Percentiles rank a stretch among this genome's conserved stretches.
phyloP scores from a whole-genome alignment of 1,284 basidiomycete genomes.

The Chalciporus sp. region DNA sequence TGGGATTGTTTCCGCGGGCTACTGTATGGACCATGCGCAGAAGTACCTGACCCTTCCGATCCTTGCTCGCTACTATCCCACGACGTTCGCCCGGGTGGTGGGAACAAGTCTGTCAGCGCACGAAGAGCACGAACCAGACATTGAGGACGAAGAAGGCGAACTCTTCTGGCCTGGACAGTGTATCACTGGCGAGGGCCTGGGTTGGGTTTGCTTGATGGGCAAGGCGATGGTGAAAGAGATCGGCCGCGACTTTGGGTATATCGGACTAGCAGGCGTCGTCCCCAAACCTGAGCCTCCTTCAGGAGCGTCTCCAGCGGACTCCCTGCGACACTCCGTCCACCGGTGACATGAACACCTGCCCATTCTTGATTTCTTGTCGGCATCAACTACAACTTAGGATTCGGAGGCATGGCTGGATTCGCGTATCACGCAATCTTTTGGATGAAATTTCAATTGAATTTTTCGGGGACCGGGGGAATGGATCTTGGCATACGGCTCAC shows the following conservation, averaged over 20 bases:
- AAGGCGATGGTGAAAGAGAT: constrained; percentile 81
- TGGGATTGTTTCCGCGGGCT: constrained; percentile 45
- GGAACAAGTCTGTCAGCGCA: constrained; percentile 57
- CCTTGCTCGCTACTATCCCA: constrained; percentile 68
- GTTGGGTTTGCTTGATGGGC: constrained; percentile 79
- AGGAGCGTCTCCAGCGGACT: constrained; percentile 32
- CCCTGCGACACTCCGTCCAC: constrained; percentile 35
- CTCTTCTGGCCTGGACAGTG: constrained; percentile 76
- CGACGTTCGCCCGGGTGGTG: constrained; percentile 70
- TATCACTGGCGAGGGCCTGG: constrained; percentile 70
- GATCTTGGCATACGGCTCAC: constrained; percentile 22
- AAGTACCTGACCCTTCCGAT: constrained; percentile 60
- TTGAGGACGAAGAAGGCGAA: constrained; percentile 80
- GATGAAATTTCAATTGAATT: constrained; percentile 31
- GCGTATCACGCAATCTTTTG: constrained; percentile 29
- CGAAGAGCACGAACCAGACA: constrained; percentile 76
- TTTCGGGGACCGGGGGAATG: constrained; percentile 13
- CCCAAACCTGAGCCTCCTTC: constrained; percentile 52
- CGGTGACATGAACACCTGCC: constrained; percentile 23
- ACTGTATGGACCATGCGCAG: constrained; percentile 54
- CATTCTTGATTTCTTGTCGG: constrained; percentile 36
- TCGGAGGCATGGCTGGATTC: constrained; percentile 32
- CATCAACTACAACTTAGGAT: constrained; percentile 30
- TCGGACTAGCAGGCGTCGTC: constrained; percentile 65
- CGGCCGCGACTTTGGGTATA: constrained; percentile 70